phyloP scores from a whole-genome alignment of 768 basidiomycete genomes.

The Punctularia strigosozonata region DNA sequence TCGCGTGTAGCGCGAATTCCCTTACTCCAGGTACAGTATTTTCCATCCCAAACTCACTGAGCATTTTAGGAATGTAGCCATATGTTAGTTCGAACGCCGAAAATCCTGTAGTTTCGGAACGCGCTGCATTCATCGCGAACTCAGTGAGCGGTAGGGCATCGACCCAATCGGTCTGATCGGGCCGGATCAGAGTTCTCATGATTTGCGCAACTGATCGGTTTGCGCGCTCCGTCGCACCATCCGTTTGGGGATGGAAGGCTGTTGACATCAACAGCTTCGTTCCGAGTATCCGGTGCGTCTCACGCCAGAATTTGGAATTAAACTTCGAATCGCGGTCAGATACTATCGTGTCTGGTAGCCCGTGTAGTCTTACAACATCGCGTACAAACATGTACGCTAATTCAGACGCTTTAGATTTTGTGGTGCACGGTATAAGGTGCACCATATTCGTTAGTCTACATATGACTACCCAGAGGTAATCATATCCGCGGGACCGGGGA shows the following conservation, averaged over 20 bases:
- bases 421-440: conserved; percentile 5
- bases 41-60: neutral
- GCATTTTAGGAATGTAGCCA: neutral
- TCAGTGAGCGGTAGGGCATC: conserved; percentile 3
- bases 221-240: conserved; percentile 17
- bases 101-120: conserved; percentile 12
- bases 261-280: conserved; percentile 10
- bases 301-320: conserved; percentile 19
- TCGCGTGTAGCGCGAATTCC: neutral
- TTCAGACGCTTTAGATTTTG: conserved; percentile 4
- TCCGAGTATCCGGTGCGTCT: conserved; percentile 14
- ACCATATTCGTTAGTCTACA: conserved; percentile 3
- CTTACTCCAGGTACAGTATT: neutral
- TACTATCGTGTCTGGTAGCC: conserved; percentile 8
- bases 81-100: conserved; percentile 6
- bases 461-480: conserved; percentile 10
- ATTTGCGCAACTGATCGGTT: conserved; percentile 9
- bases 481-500: conserved; percentile 12
- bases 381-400: conserved; percentile 6
- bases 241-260: conserved; percentile 18
- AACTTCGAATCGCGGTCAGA: conserved; percentile 17
- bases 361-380: conserved; percentile 6
- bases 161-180: conserved; percentile 11
- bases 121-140: conserved; percentile 12
- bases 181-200: neutral